phyloP scores from a whole-genome alignment of 352 stramenopile species.

The Phytophthora melonis region DNA sequence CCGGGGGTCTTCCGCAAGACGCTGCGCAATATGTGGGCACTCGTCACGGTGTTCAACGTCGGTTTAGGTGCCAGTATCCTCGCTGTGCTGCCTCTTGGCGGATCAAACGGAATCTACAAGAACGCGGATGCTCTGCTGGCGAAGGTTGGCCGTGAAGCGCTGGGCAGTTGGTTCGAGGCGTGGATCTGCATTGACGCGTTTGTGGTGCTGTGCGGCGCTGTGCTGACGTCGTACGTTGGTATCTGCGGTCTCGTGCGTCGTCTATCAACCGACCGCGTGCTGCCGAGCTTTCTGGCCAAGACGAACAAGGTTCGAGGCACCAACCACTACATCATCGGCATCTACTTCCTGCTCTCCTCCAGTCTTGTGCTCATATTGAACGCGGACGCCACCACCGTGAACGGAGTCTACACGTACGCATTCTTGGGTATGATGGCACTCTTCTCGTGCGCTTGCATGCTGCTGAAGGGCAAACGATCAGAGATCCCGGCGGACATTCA shows the following conservation, averaged over 20 bases:
- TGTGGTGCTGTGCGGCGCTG: slow-evolving; percentile 81
- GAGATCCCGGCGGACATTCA: slow-evolving; percentile 73
- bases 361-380: slow-evolving; percentile 78
- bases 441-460: slow-evolving; percentile 83
- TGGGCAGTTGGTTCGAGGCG: slow-evolving; percentile 51
- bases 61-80: slow-evolving; percentile 50
- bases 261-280: slow-evolving; percentile 73
- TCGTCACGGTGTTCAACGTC: slow-evolving; percentile 36
- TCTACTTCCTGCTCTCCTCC: slow-evolving; percentile 70
- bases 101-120: slow-evolving; percentile 1
- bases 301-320: slow-evolving; percentile 67
- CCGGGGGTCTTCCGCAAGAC: slow-evolving; percentile 79
- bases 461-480: slow-evolving; percentile 87
- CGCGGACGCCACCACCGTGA: slow-evolving; percentile 74
- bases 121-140: slow-evolving; percentile 69
- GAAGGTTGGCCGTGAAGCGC: slow-evolving; percentile 54
- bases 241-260: slow-evolving; percentile 82
- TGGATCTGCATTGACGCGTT: slow-evolving; percentile 86
- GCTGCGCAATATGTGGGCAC: slow-evolving; percentile 45
- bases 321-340: slow-evolving; percentile 78
- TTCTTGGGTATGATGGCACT: slow-evolving; percentile 89
- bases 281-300: slow-evolving; percentile 57
- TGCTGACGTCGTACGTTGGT: slow-evolving; percentile 84
- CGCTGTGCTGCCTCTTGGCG: slow-evolving; percentile 34
- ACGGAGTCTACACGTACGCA: slow-evolving; percentile 87